Base-by-base conservation (phyloP, 2,329 filamentous ascomycete species). In the Ceratocystis variospora region DNA sequence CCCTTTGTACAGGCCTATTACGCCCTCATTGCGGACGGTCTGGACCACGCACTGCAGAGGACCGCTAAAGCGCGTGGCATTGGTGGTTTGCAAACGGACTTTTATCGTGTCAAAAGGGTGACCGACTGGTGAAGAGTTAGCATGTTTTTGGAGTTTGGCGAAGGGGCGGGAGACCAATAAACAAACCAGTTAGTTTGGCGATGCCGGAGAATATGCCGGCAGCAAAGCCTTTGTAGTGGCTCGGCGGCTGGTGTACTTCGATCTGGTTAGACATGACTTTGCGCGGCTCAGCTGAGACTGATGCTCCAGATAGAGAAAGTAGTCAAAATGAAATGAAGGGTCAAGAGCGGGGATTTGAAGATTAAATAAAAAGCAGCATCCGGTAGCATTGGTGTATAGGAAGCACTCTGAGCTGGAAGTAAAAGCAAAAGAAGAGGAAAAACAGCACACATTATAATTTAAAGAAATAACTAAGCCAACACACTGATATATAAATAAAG, bases 151-250 rank as follows among this genome's bases (percentile, higher is more conserved):
- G 33, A 63, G 65, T 62, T 17, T 22, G 33, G 66, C 5, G 48
- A 46, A 44, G 44, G 77, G 77, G 22, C 8, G 19, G 25, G 28
- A 48, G 15, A 6, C 15, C 15, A 15, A 4, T 28, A 19, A 37
- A 8, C 82, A 71, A 76, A 93, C 90, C 90, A 72, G 83, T 85
- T 67, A 96, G 79, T 78, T 97, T 97, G 67, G 92, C 87, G 72
- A 97, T 87, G 28, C 94, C 94, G 46, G 90, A 96, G 74, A 96
- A 96, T 5, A 96, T 85, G n/a, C 94, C 94, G 0, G 90, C 94
- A 33, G 96, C 90, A 74, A 97, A 99, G n/a, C 93, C 94, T 72
- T 90, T 92, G 79, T 96, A 97, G 74, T 89, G 87, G 70, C 79
- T 82, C 71, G 69, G 71, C 69, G 61, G 59, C 28, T 66, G 53